Conservation (phyloP, 2,329 filamentous ascomycete genomes). For the Phoma herbarum region DNA sequence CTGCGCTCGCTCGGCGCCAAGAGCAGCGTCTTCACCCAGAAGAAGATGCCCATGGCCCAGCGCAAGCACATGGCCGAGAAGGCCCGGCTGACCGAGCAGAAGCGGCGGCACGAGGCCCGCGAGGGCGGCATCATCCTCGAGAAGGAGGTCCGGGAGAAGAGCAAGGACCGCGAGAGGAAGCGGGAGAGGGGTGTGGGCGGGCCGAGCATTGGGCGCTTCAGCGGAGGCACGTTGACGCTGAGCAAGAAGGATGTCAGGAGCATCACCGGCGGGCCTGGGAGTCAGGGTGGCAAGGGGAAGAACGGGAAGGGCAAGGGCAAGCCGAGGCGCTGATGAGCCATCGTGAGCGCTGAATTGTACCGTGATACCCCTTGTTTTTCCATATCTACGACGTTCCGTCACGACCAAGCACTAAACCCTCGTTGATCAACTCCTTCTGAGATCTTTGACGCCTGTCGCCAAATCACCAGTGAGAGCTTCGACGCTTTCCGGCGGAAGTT, state of each 20-base stretch:
- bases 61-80: slow-evolving; percentile 84
- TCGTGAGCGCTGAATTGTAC: too few species aligned
- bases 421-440: not conserved
- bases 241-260: slow-evolving; percentile 78
- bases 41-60: slow-evolving; percentile 88
- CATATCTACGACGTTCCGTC: not conserved
- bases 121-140: slow-evolving; percentile 94
- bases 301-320: slow-evolving; percentile 24
- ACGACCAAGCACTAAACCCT: not conserved
- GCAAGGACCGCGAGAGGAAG: slow-evolving; percentile 59
- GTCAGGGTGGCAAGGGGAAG: slow-evolving; percentile 28
- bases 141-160: slow-evolving; percentile 55
- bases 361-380: too few species aligned
- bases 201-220: slow-evolving; percentile 81
- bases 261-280: slow-evolving; percentile 66
- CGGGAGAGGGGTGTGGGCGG: slow-evolving; percentile 73
- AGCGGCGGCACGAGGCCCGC: slow-evolving; percentile 77
- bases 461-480: not conserved
- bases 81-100: slow-evolving; percentile 70
- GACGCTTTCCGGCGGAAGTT: too few species aligned
- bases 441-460: not conserved
- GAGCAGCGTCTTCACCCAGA: slow-evolving; percentile 75
- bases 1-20: slow-evolving; percentile 84
- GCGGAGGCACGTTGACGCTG: slow-evolving; percentile 79
- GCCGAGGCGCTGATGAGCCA: slow-evolving; percentile 4